Conservation (phyloP, 2,329 filamentous ascomycete genomes). For the Cadophora gregata region DNA sequence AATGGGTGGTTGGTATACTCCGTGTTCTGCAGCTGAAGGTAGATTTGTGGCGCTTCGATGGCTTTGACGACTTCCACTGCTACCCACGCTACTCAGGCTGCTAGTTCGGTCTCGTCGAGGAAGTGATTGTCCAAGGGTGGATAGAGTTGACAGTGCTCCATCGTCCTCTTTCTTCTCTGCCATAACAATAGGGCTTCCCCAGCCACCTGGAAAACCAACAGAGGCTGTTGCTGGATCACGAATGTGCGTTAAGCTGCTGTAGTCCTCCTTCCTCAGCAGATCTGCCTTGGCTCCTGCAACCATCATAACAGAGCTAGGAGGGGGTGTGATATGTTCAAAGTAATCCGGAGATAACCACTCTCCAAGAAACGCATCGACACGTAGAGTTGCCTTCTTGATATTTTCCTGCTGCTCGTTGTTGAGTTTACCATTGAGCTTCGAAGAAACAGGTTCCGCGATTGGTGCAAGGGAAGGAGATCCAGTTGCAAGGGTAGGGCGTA, state of each 20-base stretch:
- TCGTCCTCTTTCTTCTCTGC: slow-evolving; percentile 40
- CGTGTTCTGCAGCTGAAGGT: slow-evolving; percentile 37
- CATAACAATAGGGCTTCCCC: slow-evolving; percentile 43
- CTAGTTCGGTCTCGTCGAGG: slow-evolving; percentile 44
- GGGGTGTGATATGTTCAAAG: slow-evolving; percentile 89
- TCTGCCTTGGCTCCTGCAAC: slow-evolving; percentile 87
- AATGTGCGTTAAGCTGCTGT: slow-evolving; percentile 49
- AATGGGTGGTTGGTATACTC: slow-evolving; percentile 73
- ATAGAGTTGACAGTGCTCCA: slow-evolving; percentile 35
- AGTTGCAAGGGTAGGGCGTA: slow-evolving; percentile 37
- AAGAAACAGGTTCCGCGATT: slow-evolving; percentile 38
- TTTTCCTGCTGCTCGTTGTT: slow-evolving; percentile 32
- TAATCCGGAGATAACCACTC: slow-evolving; percentile 96
- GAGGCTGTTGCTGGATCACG: slow-evolving; percentile 43
- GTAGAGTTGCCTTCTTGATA: slow-evolving; percentile 67
- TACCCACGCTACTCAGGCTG: slow-evolving; percentile 43
- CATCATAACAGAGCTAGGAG: slow-evolving; percentile 86
- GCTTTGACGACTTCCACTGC: slow-evolving; percentile 37
- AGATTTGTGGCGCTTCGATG: slow-evolving; percentile 23
- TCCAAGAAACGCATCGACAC: slow-evolving; percentile 90
- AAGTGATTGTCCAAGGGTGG: slow-evolving; percentile 38
- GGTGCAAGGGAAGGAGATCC: slow-evolving; percentile 40
- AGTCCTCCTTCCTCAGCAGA: slow-evolving; percentile 77
- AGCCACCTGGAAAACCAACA: slow-evolving; percentile 47
- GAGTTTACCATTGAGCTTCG: slow-evolving; percentile 26